Base-by-base conservation (phyloP, 2,329 filamentous ascomycete genomes). In the Claviceps maximensis region DNA sequence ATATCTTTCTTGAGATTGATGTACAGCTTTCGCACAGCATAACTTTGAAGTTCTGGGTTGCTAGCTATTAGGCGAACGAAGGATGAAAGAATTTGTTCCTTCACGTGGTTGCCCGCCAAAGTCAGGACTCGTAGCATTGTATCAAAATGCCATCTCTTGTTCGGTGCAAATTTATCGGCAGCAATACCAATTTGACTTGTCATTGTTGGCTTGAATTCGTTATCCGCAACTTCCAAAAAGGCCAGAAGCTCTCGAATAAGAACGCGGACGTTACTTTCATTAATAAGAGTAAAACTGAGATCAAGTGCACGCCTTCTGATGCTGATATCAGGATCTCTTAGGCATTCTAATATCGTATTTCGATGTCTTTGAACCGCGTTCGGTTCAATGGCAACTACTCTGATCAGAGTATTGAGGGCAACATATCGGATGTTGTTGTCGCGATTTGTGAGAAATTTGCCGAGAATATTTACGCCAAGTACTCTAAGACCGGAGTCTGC, bases 341-440 rank as follows among this genome's bases (percentile, higher is more conserved):
- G 72, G 71, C 93, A 98, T 68, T 98, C 93, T 38, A 98, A 74
- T 57, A 98, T 97, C 1, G 93, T 98, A 72, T 97, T 98, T 53
- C 94, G 83, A 69, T 98, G 93, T 65, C 93, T 79, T 68, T 98
- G 93, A 2, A 98, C 93, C 3, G 93, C 93, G 66, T 97, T 97
- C 15, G 93, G 93, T 67, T 98, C 93, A 49, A 98, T 90, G 4
- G 93, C 93, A 47, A 98, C 93, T 19, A 98, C 93, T 70, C 96
- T 97, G 72, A 96, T 94, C 49, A 98, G 75, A 0, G 93, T 98
- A 70, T 98, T 98, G 50, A 98, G 76, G 19, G 93, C 93, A 50
- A 98, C 93, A 65, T 98, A 98, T 68, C 93, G 86, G 62, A 98
- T 98, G 66, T 98, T 98, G 76, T 98, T 98, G 71, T 98, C 93